Base-by-base conservation (phyloP, 805 yeast species). In the Wickerhamiella siamensis region DNA sequence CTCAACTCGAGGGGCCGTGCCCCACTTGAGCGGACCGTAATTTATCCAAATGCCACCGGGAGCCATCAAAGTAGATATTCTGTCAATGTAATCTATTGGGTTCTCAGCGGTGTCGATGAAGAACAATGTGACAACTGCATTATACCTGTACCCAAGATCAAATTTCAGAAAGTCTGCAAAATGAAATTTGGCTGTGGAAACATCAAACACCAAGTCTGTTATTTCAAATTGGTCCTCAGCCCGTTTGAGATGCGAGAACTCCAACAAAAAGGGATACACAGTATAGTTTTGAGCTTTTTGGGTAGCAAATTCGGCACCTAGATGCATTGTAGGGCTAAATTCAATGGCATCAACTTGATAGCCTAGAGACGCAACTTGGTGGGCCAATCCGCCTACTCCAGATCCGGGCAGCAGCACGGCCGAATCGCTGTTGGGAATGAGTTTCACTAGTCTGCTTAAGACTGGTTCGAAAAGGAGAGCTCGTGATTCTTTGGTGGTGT, bases 21-120 rank as follows among this genome's bases (percentile, higher is more conserved):
- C 96, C 65, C 91, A 88, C 58, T 87, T 81, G 46, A 91, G 65
- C 0, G 98, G 98, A 0, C 98, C 98, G 12, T 77, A 67, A 56
- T 91, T 88, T 47, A 88, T 74, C 97, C 97, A 88, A 33, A 70
- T 65, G 0, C 83, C 78, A 21, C 64, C 64, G 3, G 68, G 68
- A 14, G 63, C 63, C 9, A 66, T 60, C 29, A 78, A 51, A 9
- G 57, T 51, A 43, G 71, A 70, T 31, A 88, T 75, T 1, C 79
- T 61, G 41, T 79, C 79, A 42, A 88, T 59, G 58, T 87, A 87
- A 33, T 75, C 78, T 47, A 88, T 66, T 38, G 83, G 56, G 53
- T 87, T 83, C 52, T 83, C 94, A 0, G 96, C 96, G 0, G 97
- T 88, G 59, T 88, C 97, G 21, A 88, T 66, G 61, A 88, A 87